Evolutionary conservation across 345 rosid genomes (phyloP), one percentile per base, ranked within the genome.

Genomic region (Salix caprea): DNA sequence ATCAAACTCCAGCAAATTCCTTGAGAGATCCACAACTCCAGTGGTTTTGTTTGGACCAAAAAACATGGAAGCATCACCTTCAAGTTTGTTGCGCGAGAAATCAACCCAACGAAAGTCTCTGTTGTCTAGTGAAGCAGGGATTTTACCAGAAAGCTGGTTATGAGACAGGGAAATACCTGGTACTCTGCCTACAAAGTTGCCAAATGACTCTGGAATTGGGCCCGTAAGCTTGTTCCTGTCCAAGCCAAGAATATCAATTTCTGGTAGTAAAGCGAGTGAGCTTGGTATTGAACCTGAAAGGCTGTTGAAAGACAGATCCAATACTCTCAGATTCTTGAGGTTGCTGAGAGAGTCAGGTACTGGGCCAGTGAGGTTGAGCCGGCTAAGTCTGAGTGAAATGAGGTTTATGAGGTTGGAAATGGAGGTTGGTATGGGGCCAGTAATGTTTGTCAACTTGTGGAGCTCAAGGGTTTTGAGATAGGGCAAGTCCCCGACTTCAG

Each of bases 161-260:
- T 91, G 92, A 18, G 97, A 88, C 73, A 91, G 83, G 82, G 36
- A 71, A n/a, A 93, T 82, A 15, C 26, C 73, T 2, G 89, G 86
- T 18, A 34, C 71, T 16, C 40, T 21, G 24, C 81, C 85, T 23
- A 18, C 65, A 66, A 91, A 87, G 42, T 48, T 58, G 0, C 92
- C 90, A 65, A 91, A 90, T 26, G 94, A 89, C 2, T 86, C 85
- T 1, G 94, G 98, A 70, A 91, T 89, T 0, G 85, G 19, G 7
- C 87, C 97, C 3, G 90, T 88, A 36, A 90, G 78, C 84, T 76
- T 82, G 82, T 91, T 93, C 76, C 93, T 80, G 39, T 90, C 90
- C 76, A 90, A 75, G 42, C 82, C 88, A 39, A 91, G 79, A 75
- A 86, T 84, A 7, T 0, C 67, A 19, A 91, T 89, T 61, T 85